phyloP scores from a whole-genome alignment of 345 rosid genomes.

The Citrus cavaleriei region DNA sequence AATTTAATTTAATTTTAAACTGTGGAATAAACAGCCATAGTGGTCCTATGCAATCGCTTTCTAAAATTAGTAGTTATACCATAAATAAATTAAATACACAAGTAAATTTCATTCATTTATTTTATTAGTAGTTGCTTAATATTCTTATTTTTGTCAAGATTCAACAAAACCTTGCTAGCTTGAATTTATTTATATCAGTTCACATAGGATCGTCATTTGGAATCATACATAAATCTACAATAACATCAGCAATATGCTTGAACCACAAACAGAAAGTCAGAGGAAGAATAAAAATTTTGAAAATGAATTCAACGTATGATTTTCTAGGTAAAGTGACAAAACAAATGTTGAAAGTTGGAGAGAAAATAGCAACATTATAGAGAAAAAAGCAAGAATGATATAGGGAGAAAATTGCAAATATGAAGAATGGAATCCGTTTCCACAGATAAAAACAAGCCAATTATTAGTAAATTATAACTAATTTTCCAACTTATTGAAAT shows the following conservation, averaged over 20 bases:
- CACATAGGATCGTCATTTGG: not conserved
- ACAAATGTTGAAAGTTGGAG: not conserved
- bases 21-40: not conserved
- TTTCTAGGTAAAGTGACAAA: not conserved
- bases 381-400: not conserved
- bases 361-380: no score
- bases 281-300: not conserved
- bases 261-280: not conserved
- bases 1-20: no score
- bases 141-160: not conserved
- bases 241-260: not conserved
- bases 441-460: no score
- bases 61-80: not conserved
- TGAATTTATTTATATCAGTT: not conserved
- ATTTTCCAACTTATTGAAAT: no score
- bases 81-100: not conserved
- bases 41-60: not conserved
- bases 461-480: no score
- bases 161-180: not conserved
- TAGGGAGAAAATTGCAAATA: not conserved
- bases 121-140: not conserved
- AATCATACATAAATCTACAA: not conserved
- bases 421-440: no score
- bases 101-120: not conserved
- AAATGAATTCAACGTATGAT: not conserved